phyloP scores from a whole-genome alignment of 1,284 basidiomycete genomes.

The Melampsora occidentalis region DNA sequence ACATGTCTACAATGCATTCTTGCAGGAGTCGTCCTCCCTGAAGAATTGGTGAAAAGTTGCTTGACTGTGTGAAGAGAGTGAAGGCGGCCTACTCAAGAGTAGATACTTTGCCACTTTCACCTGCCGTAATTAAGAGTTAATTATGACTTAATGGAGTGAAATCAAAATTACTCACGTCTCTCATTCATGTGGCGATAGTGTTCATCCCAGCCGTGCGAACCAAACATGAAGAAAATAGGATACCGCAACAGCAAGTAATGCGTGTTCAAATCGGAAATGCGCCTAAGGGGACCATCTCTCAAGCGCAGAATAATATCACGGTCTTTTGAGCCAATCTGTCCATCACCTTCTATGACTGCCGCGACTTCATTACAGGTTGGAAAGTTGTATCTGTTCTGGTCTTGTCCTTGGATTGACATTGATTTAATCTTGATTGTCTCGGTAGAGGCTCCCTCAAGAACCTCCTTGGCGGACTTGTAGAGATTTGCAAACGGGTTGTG shows the following conservation, averaged over 20 bases:
- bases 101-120: neutral
- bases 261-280: too few relatives aligned
- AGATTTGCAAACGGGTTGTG: constrained; percentile 13
- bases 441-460: too few relatives aligned
- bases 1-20: constrained; percentile 16
- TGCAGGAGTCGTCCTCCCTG: neutral
- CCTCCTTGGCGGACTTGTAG: too few relatives aligned
- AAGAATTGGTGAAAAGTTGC: neutral
- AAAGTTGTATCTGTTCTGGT: neutral
- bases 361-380: neutral
- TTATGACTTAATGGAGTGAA: neutral
- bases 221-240: too few relatives aligned
- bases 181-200: neutral
- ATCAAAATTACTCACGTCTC: neutral
- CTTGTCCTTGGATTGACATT: neutral
- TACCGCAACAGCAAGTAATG: too few relatives aligned
- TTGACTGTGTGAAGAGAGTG: neutral
- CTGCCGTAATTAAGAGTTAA: neutral
- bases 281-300: too few relatives aligned
- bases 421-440: neutral
- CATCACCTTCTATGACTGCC: neutral
- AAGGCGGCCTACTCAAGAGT: constrained; percentile 2
- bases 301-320: neutral
- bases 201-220: too few relatives aligned
- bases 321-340: neutral